Conservation (phyloP, 768 basidiomycete genomes). For the Russula griseocarnosa region DNA sequence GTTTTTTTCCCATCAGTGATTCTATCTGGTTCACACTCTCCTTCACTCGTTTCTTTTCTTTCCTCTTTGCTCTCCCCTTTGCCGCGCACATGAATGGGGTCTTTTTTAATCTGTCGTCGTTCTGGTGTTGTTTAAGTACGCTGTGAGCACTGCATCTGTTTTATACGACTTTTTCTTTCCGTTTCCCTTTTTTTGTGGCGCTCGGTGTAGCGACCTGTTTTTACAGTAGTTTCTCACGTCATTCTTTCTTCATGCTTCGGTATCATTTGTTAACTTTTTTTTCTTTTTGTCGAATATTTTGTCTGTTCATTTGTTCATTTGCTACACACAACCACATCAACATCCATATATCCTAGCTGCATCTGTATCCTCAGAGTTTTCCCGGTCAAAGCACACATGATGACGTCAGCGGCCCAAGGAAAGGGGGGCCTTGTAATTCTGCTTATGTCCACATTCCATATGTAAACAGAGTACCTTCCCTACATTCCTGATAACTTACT, state of each 20-base stretch:
- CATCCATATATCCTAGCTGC: constrained; percentile 30
- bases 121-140: constrained; percentile 27
- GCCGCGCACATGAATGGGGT: constrained; percentile 6
- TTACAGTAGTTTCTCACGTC: too few relatives aligned
- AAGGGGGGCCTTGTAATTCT: too few relatives aligned
- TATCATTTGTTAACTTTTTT: background rate
- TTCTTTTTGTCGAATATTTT: background rate
- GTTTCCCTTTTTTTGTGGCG: background rate
- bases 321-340: constrained; percentile 26
- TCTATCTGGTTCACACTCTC: background rate
- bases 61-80: background rate
- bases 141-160: constrained; percentile 25
- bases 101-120: background rate
- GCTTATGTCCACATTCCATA: too few relatives aligned
- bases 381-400: background rate
- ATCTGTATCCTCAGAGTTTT: constrained; percentile 23
- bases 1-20: background rate
- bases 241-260: background rate
- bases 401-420: background rate
- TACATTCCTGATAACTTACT: too few relatives aligned
- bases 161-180: background rate
- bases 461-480: too few relatives aligned
- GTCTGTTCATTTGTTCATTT: constrained; percentile 14
- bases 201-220: background rate
- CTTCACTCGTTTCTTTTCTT: background rate